Percentiles rank a stretch among this genome's conserved stretches.
phyloP scores from a whole-genome alignment of 1,284 basidiomycete species.

The Albatrellus sp. region DNA sequence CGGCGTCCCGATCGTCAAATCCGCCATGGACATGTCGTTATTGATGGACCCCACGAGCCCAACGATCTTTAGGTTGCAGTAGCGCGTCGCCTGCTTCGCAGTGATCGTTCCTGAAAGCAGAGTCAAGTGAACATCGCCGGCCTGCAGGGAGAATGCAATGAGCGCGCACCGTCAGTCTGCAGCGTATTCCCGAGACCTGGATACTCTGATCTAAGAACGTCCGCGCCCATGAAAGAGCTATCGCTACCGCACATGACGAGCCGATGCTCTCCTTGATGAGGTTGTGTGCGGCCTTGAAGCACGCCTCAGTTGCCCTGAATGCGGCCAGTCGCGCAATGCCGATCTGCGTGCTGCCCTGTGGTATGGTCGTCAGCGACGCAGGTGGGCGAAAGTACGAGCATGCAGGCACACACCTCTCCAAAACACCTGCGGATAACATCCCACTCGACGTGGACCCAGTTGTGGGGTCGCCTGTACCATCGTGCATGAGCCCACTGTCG shows the following conservation, averaged over 20 bases:
- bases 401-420: conserved; percentile 42
- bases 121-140: neutral
- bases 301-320: conserved; percentile 83
- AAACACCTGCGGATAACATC: conserved; percentile 97
- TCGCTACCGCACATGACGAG: conserved; percentile 96
- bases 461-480: conserved; percentile 79
- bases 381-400: neutral
- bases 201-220: conserved; percentile 92
- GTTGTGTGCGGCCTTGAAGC: conserved; percentile 79
- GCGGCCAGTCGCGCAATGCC: conserved; percentile 86
- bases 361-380: neutral
- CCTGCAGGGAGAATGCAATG: neutral
- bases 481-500: conserved; percentile 79
- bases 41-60: conserved; percentile 98
- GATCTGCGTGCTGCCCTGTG: conserved; percentile 87
- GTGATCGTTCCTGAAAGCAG: conserved; percentile 52
- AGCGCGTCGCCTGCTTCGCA: conserved; percentile 54
- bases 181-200: conserved; percentile 69
- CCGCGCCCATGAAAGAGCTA: conserved; percentile 91
- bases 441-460: conserved; percentile 85
- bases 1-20: conserved; percentile 92
- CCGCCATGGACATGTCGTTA: conserved; percentile 98
- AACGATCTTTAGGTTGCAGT: conserved; percentile 87
- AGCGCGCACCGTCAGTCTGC: conserved; percentile 35
- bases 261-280: conserved; percentile 94